Conservation (phyloP, 2,329 filamentous ascomycete species). For the Penicillium expansum region DNA sequence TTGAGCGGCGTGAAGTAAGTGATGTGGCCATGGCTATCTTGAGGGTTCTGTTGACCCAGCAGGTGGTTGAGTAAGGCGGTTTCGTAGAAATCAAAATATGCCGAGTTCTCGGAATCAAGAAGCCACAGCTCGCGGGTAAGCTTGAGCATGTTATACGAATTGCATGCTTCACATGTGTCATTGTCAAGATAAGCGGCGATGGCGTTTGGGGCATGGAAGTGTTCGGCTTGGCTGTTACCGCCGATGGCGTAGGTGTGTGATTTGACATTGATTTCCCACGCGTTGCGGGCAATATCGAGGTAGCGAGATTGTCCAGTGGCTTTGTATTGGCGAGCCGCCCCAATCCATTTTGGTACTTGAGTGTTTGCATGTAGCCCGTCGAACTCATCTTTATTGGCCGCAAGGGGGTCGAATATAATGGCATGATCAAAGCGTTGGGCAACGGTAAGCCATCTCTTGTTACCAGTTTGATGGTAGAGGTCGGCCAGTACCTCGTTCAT, state of each 20-base stretch:
- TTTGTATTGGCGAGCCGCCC: too few species aligned
- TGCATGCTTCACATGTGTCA: conserved; percentile 54
- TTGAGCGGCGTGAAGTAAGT: conserved; percentile 55
- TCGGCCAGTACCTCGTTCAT: too few species aligned
- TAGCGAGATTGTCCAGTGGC: too few species aligned
- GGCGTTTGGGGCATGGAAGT: conserved; percentile 49
- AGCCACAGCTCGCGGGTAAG: conserved; percentile 53
- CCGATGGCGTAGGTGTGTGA: conserved; percentile 55
- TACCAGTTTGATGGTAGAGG: too few species aligned
- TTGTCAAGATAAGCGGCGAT: conserved; percentile 48
- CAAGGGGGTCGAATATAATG: too few species aligned
- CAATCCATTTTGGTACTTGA: too few species aligned
- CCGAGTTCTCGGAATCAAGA: conserved; percentile 40
- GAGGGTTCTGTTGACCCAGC: background rate
- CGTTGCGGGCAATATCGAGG: conserved; percentile 53
- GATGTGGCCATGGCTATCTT: conserved; percentile 47
- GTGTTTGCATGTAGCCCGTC: too few species aligned
- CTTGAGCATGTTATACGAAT: conserved; percentile 59
- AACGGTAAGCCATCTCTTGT: too few species aligned
- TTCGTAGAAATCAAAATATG: conserved; percentile 57
- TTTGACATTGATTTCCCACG: conserved; percentile 49
- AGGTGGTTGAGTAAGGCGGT: background rate
- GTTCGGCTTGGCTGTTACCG: conserved; percentile 55
- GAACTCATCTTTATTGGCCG: too few species aligned
- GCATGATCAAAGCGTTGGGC: too few species aligned